Conservation (phyloP, 768 basidiomycete species). For the Lenzites betulinus region DNA sequence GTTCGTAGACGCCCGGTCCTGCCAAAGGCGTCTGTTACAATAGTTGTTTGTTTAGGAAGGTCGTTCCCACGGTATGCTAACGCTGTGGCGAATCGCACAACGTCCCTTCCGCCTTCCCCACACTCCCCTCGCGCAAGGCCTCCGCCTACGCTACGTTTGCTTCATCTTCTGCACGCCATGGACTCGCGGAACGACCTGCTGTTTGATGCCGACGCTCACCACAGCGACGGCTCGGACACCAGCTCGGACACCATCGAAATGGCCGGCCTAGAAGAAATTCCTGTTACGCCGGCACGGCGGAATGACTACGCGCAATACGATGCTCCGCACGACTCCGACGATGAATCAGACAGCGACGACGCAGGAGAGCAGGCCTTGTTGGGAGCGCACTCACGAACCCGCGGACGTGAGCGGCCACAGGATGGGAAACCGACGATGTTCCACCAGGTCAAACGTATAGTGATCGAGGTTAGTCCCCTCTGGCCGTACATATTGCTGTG, state of each 20-base stretch:
- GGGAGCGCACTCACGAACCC: conserved; percentile 32
- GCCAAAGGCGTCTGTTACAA: conserved; percentile 20
- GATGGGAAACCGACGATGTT: conserved; percentile 38
- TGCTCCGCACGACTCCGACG: conserved; percentile 23
- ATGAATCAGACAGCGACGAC: conserved; percentile 37
- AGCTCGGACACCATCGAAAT: conserved; percentile 38
- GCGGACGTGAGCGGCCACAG: conserved; percentile 30
- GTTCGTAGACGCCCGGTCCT: conserved; percentile 20
- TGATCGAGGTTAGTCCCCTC: conserved; percentile 60
- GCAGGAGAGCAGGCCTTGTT: conserved; percentile 51
- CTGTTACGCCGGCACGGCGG: conserved; percentile 27
- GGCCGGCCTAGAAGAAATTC: conserved; percentile 32
- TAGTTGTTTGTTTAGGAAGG: conserved; percentile 6
- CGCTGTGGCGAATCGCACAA: conserved; percentile 1
- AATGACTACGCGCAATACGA: conserved; percentile 15
- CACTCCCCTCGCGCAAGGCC: background rate
- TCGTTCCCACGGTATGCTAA: conserved; percentile 13
- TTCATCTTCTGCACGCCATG: conserved; percentile 1
- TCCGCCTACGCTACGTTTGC: background rate
- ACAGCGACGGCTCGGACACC: conserved; percentile 13
- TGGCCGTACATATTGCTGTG: background rate
- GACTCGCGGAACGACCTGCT: conserved; percentile 16
- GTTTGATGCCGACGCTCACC: conserved; percentile 17
- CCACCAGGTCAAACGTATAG: conserved; percentile 61
- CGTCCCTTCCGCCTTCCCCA: background rate